Evolutionary conservation across 345 rosid species (phyloP).

Genomic region (Trapa bicornis): DNA sequence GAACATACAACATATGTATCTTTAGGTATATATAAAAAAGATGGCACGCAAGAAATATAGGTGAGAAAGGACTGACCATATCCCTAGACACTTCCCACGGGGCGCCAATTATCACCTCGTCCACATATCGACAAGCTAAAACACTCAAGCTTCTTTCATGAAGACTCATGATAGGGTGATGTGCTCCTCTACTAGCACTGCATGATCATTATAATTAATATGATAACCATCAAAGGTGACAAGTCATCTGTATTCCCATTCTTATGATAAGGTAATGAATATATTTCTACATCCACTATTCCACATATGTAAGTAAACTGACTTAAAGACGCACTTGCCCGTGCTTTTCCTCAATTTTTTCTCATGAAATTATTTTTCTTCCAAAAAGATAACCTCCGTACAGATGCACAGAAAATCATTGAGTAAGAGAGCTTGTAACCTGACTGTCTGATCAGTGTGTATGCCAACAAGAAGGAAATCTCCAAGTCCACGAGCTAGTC

Average conservation of each 20-base stretch:
- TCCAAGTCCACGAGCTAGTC: conserved; percentile 59
- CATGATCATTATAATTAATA: neutral
- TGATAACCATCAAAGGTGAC: neutral
- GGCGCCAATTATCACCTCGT: conserved; percentile 75
- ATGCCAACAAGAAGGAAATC: conserved; percentile 76
- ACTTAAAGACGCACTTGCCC: neutral
- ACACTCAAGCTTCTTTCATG: conserved; percentile 76
- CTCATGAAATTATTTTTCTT: neutral
- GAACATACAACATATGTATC: neutral
- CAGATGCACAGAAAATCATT: neutral
- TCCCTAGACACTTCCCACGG: conserved; percentile 61
- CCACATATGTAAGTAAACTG: neutral
- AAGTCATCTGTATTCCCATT: neutral
- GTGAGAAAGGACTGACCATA: conserved; percentile 33
- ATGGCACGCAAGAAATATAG: neutral
- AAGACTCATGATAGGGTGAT: conserved; percentile 72
- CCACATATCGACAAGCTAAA: conserved; percentile 66
- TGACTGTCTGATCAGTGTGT: conserved; percentile 53
- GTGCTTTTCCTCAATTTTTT: too few relatives aligned
- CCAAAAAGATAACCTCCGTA: neutral
- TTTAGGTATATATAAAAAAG: neutral
- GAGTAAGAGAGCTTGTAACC: conserved; percentile 20
- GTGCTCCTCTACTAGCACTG: conserved; percentile 59
- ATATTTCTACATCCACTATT: neutral
- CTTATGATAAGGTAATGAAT: neutral